These are phyloP conservation scores for Niebla homalea DNA, from an alignment of 495 filamentous ascomycete species.

Conservation along the genomic window DNA sequence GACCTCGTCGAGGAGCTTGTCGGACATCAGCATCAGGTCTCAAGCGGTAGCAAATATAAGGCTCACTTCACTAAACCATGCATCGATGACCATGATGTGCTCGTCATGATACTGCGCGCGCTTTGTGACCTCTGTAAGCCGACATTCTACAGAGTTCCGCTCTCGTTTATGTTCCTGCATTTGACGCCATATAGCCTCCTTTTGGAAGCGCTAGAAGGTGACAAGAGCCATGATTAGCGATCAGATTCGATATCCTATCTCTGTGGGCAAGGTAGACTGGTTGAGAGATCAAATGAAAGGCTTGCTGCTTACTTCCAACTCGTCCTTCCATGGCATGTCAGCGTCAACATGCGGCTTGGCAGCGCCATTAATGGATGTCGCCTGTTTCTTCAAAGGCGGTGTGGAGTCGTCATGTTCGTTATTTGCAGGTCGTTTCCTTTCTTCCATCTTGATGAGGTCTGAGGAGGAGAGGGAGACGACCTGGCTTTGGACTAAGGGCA, in stretches of 20 bases:
- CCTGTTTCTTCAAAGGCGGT: constrained; percentile 77
- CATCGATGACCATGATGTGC: constrained; percentile 76
- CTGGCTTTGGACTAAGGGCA: constrained; percentile 65
- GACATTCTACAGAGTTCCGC: constrained; percentile 59
- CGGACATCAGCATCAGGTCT: constrained; percentile 10
- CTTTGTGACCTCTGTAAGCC: constrained; percentile 63
- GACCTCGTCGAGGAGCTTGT: constrained; percentile 75
- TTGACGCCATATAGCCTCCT: constrained; percentile 92
- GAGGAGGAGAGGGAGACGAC: constrained; percentile 55
- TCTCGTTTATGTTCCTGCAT: constrained; percentile 97
- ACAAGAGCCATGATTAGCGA: constrained; percentile 13
- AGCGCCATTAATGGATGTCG: constrained; percentile 57
- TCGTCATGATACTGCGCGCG: constrained; percentile 71
- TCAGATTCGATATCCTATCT: no score
- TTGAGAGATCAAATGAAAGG: background rate
- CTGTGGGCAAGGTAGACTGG: background rate
- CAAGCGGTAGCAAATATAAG: constrained; percentile 1
- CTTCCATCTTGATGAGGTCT: constrained; percentile 84
- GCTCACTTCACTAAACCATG: constrained; percentile 83
- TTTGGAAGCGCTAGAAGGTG: constrained; percentile 65
- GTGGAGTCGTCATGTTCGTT: constrained; percentile 62
- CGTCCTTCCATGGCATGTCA: constrained; percentile 73
- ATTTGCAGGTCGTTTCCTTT: constrained; percentile 81
- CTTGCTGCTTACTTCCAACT: constrained; percentile 62
- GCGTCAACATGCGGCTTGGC: constrained; percentile 59